Conservation (phyloP, 805 yeast species). For the Nakazawaea ernobii region DNA sequence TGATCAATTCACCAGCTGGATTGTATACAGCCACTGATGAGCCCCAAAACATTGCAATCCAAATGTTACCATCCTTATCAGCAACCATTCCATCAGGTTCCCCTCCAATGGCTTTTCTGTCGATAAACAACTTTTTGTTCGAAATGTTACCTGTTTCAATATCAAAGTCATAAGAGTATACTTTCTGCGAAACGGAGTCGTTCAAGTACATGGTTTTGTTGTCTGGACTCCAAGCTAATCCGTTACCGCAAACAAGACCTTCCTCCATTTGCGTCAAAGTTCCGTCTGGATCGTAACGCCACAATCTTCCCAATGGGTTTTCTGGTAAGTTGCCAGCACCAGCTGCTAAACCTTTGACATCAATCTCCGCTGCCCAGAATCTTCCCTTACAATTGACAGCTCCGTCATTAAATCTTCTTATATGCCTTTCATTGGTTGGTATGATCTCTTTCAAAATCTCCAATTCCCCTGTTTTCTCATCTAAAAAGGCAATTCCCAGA, state of each 20-base stretch:
- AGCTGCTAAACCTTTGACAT: conserved; percentile 18
- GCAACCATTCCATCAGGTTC: conserved; percentile 17
- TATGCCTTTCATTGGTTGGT: conserved; percentile 19
- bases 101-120: conserved; percentile 9
- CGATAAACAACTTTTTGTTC: conserved; percentile 13
- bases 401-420: conserved; percentile 18
- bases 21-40: conserved; percentile 17
- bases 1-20: conserved; percentile 22
- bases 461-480: conserved; percentile 27
- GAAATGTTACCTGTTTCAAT: conserved; percentile 12
- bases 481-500: conserved; percentile 27
- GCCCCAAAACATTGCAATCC: conserved; percentile 19
- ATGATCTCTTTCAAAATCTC: conserved; percentile 24
- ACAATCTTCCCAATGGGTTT: conserved; percentile 24
- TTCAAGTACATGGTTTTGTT: conserved; percentile 15
- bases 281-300: conserved; percentile 30
- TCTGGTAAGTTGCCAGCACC: conserved; percentile 22
- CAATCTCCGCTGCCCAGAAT: conserved; percentile 41
- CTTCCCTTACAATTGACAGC: conserved; percentile 33
- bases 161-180: conserved; percentile 15
- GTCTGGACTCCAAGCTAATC: conserved; percentile 17
- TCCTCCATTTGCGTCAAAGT: conserved; percentile 19
- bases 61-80: conserved; percentile 15
- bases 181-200: conserved; percentile 13
- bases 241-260: conserved; percentile 25